Evolutionary conservation across 176 grass and related monocot species (phyloP).

Genomic region (Musa schizocarpa): DNA sequence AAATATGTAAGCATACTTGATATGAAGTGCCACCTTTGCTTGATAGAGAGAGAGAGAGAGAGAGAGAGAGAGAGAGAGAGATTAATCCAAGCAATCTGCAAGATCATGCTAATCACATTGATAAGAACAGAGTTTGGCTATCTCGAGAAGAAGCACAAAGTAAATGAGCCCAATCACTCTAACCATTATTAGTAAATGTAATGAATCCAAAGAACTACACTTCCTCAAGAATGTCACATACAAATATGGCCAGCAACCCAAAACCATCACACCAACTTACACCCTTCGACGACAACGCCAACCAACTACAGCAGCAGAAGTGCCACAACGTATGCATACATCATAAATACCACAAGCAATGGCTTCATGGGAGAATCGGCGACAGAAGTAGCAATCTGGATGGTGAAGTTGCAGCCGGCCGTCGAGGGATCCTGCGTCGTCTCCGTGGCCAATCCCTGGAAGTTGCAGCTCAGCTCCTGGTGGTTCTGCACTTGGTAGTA

Average conservation of each 20-base stretch:
- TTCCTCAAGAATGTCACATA: neutral
- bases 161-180: no score
- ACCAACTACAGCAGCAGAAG: neutral
- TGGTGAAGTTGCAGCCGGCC: constrained; percentile 31
- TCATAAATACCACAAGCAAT: neutral
- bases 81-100: no score
- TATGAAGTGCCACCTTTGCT: neutral
- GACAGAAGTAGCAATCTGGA: constrained; percentile 27
- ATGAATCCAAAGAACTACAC: neutral
- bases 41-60: no score
- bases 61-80: no score
- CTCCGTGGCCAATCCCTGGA: constrained; percentile 28
- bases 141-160: no score
- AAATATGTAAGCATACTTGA: neutral
- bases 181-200: no score
- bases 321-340: neutral
- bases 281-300: no score
- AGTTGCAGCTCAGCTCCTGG: constrained; percentile 33
- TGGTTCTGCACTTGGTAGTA: constrained; percentile 46
- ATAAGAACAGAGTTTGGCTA: neutral
- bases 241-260: neutral
- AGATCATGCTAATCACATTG: no score
- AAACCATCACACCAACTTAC: neutral
- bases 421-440: constrained; percentile 32
- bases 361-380: neutral